Percentiles rank a stretch among this genome's conserved stretches.
These are phyloP conservation scores for Trichoderma lentiforme DNA, from an alignment of 2,329 filamentous ascomycete species.

Conservation along the genomic window DNA sequence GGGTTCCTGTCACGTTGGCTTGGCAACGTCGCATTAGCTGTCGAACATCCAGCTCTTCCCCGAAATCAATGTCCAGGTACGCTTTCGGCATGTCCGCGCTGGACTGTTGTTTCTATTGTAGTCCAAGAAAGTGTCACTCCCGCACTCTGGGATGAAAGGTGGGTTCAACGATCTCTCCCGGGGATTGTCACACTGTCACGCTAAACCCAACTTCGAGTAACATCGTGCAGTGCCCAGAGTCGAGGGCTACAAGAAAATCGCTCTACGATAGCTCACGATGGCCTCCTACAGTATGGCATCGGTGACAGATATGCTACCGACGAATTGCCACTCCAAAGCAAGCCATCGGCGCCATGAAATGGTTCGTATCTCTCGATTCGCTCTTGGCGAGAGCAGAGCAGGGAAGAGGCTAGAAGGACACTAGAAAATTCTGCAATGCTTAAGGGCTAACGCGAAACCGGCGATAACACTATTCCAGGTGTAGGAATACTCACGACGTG, in stretches of 20 bases:
- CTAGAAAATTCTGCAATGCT: slow-evolving; percentile 11
- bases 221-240: background rate
- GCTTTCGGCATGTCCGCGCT: background rate
- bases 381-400: background rate
- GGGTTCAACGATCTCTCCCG: background rate
- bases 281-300: background rate
- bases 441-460: background rate
- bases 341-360: background rate
- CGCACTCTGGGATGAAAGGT: background rate
- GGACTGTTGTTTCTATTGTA: background rate
- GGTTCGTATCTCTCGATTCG: background rate
- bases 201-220: background rate
- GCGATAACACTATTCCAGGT: background rate
- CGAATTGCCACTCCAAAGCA: background rate
- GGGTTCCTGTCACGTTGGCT: background rate
- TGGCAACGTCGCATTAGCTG: background rate
- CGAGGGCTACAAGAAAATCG: background rate
- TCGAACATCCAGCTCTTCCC: background rate
- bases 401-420: slow-evolving; percentile 1
- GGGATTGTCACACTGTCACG: background rate
- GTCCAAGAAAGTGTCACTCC: background rate
- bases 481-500: background rate
- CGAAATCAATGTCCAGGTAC: background rate
- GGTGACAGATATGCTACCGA: background rate
- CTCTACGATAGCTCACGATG: background rate